Evolutionary conservation across 129 eudicot genomes (phyloP).

Genomic region (Artemisia annua): DNA sequence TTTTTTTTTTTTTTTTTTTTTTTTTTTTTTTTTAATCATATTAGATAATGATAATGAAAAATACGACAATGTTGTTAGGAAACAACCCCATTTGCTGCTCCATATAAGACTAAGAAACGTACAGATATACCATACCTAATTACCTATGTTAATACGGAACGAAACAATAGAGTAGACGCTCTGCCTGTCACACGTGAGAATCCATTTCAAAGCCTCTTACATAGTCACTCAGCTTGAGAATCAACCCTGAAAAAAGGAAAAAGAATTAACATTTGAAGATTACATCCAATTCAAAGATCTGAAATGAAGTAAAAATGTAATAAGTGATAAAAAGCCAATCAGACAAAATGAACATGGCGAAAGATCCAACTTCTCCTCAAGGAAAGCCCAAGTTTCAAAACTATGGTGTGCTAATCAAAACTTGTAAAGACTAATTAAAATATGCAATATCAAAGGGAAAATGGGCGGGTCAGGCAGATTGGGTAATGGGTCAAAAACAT

Average conservation of each 20-base stretch:
- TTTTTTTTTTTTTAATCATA: neutral
- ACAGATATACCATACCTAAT: neutral
- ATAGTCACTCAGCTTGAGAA: constrained; percentile 20
- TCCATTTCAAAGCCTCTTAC: constrained; percentile 10
- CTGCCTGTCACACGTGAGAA: constrained; percentile 21
- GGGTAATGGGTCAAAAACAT: neutral
- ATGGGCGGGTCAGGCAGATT: neutral
- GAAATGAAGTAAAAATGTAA: too few species aligned
- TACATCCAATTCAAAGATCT: constrained; percentile 5
- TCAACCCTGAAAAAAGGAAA: constrained; percentile 24
- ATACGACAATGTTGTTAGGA: neutral
- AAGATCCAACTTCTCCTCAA: constrained; percentile 15
- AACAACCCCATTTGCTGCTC: constrained; percentile 6
- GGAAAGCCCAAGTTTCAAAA: neutral
- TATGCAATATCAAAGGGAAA: constrained; percentile 3
- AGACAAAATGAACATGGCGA: neutral
- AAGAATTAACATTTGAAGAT: constrained; percentile 1
- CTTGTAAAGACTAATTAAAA: constrained; percentile 14
- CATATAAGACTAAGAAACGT: too few species aligned
- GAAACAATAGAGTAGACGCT: constrained; percentile 3
- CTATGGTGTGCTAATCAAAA: neutral
- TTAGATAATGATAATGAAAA: constrained; percentile 12
- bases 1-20: neutral
- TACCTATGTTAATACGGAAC: constrained; percentile 12
- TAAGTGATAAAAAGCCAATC: neutral